Percentiles rank a stretch among this genome's conserved stretches.
These are phyloP conservation scores for Micromonas pusilla DNA, from an alignment of 139 green algal species.

Conservation along the genomic window DNA sequence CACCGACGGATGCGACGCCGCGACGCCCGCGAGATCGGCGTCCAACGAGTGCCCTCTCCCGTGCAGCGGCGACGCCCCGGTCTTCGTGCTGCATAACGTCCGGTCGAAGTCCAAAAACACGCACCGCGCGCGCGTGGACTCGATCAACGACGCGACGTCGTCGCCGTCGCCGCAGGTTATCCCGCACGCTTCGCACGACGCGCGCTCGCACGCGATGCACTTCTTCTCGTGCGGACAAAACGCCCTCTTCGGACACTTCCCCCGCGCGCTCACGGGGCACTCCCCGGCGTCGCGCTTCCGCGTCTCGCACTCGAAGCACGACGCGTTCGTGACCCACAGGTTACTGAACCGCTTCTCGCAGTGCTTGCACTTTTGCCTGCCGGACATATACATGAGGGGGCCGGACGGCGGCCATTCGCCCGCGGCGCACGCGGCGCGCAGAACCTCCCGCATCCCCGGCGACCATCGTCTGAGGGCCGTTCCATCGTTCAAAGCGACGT, in stretches of 20 bases:
- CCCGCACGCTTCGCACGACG: conserved; percentile 6
- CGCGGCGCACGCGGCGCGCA: background rate
- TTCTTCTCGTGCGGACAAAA: conserved; percentile 12
- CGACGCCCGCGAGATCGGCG: background rate
- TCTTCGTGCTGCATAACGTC: conserved; percentile 19
- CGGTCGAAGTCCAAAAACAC: conserved; percentile 25
- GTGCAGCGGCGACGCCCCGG: background rate
- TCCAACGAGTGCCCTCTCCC: background rate
- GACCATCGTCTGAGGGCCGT: too few species aligned
- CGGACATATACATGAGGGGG: background rate
- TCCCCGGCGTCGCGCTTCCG: background rate
- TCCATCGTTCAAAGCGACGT: too few species aligned
- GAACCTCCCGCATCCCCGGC: too few species aligned
- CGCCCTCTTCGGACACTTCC: background rate
- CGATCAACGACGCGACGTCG: background rate
- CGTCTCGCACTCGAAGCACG: background rate
- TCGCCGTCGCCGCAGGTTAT: conserved; percentile 12
- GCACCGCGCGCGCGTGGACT: background rate
- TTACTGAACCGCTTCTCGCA: background rate
- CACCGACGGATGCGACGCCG: background rate
- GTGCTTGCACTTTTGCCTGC: background rate
- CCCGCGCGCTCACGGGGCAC: background rate
- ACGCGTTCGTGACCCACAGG: background rate
- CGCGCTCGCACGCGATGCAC: conserved; percentile 14
- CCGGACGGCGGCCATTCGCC: background rate